Conservation (phyloP, 75 land plant species). For the Picea glauca region DNA sequence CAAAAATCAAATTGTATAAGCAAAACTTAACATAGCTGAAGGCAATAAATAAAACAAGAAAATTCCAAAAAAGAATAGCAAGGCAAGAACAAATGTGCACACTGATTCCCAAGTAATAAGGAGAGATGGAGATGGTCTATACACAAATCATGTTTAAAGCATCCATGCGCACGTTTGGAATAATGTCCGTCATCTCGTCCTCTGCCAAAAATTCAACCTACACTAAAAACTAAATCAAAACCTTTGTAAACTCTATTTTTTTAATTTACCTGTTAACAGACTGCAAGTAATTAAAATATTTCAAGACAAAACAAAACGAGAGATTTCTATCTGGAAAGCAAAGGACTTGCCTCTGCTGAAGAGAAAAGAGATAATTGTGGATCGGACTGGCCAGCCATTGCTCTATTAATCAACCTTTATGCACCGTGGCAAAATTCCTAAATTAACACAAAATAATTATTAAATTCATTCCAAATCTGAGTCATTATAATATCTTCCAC, state of each 20-base stretch:
- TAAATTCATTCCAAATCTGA: no score
- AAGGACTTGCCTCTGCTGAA: constrained; percentile 51
- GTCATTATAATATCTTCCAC: no score
- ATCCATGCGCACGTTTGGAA: constrained; percentile 92
- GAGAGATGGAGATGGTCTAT: constrained; percentile 2
- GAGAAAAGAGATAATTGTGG: constrained; percentile 61
- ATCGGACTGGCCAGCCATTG: constrained; percentile 90
- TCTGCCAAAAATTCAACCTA: constrained; percentile 94
- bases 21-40: background rate
- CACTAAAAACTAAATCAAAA: background rate
- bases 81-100: background rate
- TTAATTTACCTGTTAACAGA: background rate
- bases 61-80: background rate
- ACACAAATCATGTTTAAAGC: constrained; percentile 81
- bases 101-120: background rate
- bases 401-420: background rate
- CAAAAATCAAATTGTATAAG: background rate
- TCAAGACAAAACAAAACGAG: background rate
- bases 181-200: constrained; percentile 78
- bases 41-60: background rate
- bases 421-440: no score
- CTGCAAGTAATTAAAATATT: background rate
- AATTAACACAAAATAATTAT: no score
- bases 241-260: background rate
- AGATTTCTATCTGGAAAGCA: background rate